phyloP scores from a whole-genome alignment of 2,329 filamentous ascomycete species.

The Teratosphaeriaceae sp. region DNA sequence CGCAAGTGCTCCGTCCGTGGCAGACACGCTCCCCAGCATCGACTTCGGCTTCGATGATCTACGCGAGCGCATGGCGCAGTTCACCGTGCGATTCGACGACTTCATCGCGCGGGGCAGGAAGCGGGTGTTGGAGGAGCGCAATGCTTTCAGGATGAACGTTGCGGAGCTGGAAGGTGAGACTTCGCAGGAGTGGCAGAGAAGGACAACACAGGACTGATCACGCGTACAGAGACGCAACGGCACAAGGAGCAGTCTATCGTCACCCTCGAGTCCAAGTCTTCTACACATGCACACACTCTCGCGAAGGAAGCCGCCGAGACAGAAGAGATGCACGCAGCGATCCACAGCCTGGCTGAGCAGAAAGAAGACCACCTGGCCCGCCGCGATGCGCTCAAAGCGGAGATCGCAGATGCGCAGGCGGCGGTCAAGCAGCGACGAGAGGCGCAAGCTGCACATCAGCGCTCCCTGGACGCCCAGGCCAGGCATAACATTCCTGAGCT shows the following conservation, averaged over 20 bases:
- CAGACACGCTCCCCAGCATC: slow-evolving; percentile 75
- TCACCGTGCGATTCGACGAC: slow-evolving; percentile 81
- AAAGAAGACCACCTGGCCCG: slow-evolving; percentile 49
- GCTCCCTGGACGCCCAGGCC: slow-evolving; percentile 73
- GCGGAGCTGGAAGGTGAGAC: slow-evolving; percentile 78
- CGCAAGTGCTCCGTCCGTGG: slow-evolving; percentile 58
- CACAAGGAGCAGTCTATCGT: slow-evolving; percentile 85
- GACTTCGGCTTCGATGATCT: slow-evolving; percentile 96
- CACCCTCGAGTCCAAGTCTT: slow-evolving; percentile 66
- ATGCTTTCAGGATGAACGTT: slow-evolving; percentile 85
- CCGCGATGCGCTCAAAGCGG: slow-evolving; percentile 49
- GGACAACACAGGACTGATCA: slow-evolving; percentile 5
- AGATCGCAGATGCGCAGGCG: slow-evolving; percentile 59
- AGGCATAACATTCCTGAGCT: slow-evolving; percentile 89
- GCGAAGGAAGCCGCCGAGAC: slow-evolving; percentile 71
- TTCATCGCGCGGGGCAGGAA: slow-evolving; percentile 92
- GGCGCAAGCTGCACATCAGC: slow-evolving; percentile 65
- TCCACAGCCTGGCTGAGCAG: slow-evolving; percentile 49
- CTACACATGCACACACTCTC: slow-evolving; percentile 65
- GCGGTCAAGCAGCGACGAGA: slow-evolving; percentile 63
- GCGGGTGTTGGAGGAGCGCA: slow-evolving; percentile 84
- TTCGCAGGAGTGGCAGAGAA: neutral
- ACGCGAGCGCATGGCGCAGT: slow-evolving; percentile 89
- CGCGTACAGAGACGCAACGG: slow-evolving; percentile 70
- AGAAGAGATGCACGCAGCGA: slow-evolving; percentile 55